Base-by-base conservation (phyloP, 208 protist species). In the Crithidia acanthocephali region DNA sequence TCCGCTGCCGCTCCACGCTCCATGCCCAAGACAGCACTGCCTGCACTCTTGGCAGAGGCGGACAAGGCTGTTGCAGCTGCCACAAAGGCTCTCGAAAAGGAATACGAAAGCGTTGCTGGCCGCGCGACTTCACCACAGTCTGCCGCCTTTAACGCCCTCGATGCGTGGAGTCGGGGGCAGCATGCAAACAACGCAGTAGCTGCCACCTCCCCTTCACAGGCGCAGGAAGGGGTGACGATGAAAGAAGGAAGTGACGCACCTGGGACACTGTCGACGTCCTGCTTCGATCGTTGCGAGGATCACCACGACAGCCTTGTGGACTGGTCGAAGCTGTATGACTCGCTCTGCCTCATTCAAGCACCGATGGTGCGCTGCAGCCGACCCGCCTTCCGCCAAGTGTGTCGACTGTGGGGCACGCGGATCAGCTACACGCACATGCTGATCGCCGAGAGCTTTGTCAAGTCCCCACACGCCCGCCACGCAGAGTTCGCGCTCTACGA, bases 281-380 rank as follows among this genome's bases (percentile, higher is more conserved):
- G n/a, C 13, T 8, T 62, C 16, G 57, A 62, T 42, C 57, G 57
- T 2, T n/a, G 18, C 23, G 61, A 22, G 18, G 42, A 1, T 2
- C n/a, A 20, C 6, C 3, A 30, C 37, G 64, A 32, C 25, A 16
- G 40, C 2, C 6, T 57, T 2, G 70, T 47, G 13, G 55, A 59
- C 33, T 79, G 63, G 51, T 16, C 60, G 32, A 48, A 68, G 25
- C 74, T 83, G 28, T 95, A 93, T 64, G 10, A 16, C 9, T 25
- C 69, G 0, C 72, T 64, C 59, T 72, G 90, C 35, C 37, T 88
- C 33, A 96, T 97, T 11, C 86, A 94, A 55, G 95, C 92, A 5
- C 95, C 95, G n/a, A 98, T 98, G 95, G 95, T 98, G n/a, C 90
- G 95, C 22, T 97, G 90, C 78, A 97, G 88, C 63, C 85, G 87